Base-by-base conservation (phyloP, 495 filamentous ascomycete genomes). In the Clohesyomyces aquaticus region DNA sequence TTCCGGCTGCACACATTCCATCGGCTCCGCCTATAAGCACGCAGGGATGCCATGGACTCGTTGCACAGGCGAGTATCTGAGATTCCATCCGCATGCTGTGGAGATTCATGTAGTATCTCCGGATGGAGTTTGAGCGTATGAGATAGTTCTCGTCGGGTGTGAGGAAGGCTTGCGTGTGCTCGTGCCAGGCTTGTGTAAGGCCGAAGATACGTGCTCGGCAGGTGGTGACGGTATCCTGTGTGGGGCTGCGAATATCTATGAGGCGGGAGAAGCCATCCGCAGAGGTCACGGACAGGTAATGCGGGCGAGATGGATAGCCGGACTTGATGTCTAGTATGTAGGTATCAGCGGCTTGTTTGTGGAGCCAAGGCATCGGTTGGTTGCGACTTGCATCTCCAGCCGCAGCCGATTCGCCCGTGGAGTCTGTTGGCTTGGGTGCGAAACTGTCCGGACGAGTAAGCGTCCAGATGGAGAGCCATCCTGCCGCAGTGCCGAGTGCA, bases 401-500 rank as follows among this genome's bases (percentile, higher is more conserved):
- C n/a, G 22, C 21, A 27, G 6, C 14, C 6, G 32, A 38, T 14
- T 38, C 32, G 6, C 6, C 6, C 6, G 32, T 38, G 32, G 32
- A 38, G 32, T 41, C 27, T n/a, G 4, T 35, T 25, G 18, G 4
- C 23, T 48, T 3, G 41, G 45, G n/a, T 18, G 51, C 43, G 26
- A 67, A 63, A 9, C 74, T 72, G 18, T 59, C 26, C 9, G 32
- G 25, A 18, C 41, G 65, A 19, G 70, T 18, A 63, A 72, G 55
- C 86, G 83, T 69, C 80, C 81, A 90, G 51, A 85, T 72, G 2
- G 80, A 82, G 14, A 88, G 77, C 59, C 74, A 81, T 26, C 88
- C 88, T 60, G 84, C 82, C n/a, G 85, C 79, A 52, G 81, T 84
- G 28, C 85, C 85, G 16, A 82, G 81, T n/a, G 82, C 83, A 52